Evolutionary conservation across 306 rosid species (phyloP).

Genomic region (Dryas drummondii): DNA sequence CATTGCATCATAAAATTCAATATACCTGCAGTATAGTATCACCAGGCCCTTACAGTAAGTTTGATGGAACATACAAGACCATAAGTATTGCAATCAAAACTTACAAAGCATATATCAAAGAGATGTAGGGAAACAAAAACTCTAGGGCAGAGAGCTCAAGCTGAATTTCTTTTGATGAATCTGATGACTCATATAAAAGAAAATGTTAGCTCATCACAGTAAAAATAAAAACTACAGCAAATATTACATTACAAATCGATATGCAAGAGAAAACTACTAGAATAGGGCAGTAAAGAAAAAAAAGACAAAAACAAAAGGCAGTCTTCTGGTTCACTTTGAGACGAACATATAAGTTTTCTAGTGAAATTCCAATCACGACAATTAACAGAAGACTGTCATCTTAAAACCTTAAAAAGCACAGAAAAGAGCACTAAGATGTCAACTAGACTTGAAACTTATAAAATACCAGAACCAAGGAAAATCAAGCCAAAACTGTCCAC

Average conservation of each 20-base stretch:
- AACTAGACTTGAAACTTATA: background rate
- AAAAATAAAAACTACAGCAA: slow-evolving; percentile 32
- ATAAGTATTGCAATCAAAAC: slow-evolving; percentile 47
- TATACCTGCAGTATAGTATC: slow-evolving; percentile 82
- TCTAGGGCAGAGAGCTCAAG: slow-evolving; percentile 90
- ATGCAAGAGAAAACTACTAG: background rate
- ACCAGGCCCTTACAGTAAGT: slow-evolving; percentile 48
- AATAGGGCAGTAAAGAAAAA: background rate
- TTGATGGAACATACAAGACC: slow-evolving; percentile 37
- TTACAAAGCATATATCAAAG: slow-evolving; percentile 81
- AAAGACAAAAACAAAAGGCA: background rate
- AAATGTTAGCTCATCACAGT: slow-evolving; percentile 62
- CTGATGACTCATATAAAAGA: slow-evolving; percentile 68
- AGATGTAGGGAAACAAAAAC: slow-evolving; percentile 77
- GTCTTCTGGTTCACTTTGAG: background rate
- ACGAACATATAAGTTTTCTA: background rate
- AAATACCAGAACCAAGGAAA: background rate
- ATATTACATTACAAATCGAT: slow-evolving; percentile 25
- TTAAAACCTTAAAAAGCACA: background rate
- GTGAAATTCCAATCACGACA: background rate
- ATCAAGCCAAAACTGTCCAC: background rate
- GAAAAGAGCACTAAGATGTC: background rate
- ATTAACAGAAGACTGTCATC: background rate
- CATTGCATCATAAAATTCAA: slow-evolving; percentile 98
- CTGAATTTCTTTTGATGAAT: slow-evolving; percentile 80